These are phyloP conservation scores for Kokia cookei DNA, from an alignment of 441 rosid genomes.

Conservation along the genomic window DNA sequence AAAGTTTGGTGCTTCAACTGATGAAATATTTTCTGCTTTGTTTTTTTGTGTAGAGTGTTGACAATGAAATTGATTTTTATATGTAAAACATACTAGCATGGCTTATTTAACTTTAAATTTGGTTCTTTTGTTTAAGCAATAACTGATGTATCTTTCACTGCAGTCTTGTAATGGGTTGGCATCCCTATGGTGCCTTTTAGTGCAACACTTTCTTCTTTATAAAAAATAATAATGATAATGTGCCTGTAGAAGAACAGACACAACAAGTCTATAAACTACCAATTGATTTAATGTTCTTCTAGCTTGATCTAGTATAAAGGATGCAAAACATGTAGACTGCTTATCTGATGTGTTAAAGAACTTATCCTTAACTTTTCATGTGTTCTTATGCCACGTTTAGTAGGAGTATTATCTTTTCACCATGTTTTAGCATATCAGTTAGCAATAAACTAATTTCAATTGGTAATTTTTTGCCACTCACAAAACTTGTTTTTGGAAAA, in stretches of 20 bases:
- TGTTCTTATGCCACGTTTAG: not conserved
- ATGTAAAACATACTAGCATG: not conserved
- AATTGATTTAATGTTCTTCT: not conserved
- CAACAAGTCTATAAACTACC: not conserved
- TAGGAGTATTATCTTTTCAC: no score
- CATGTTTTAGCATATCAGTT: no score
- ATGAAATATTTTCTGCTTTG: not conserved
- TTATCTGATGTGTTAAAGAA: not conserved
- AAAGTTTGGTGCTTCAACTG: not conserved
- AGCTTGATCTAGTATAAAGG: not conserved
- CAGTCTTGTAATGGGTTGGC: not conserved
- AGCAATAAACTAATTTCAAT: no score
- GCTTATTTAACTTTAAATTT: not conserved
- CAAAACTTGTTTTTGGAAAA: no score
- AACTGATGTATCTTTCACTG: not conserved
- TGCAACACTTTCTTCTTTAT: not conserved
- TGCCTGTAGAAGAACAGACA: not conserved
- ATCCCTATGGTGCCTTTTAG: not conserved
- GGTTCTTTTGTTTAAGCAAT: not conserved
- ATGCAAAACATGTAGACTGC: not conserved
- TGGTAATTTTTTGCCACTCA: no score
- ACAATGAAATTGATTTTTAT: not conserved
- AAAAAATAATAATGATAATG: not conserved
- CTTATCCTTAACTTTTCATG: not conserved
- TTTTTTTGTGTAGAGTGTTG: conserved; percentile 1